Percentiles rank a stretch among this genome's conserved stretches.
Conservation (phyloP, 768 basidiomycete genomes). For the Hygrocybe punicea region DNA sequence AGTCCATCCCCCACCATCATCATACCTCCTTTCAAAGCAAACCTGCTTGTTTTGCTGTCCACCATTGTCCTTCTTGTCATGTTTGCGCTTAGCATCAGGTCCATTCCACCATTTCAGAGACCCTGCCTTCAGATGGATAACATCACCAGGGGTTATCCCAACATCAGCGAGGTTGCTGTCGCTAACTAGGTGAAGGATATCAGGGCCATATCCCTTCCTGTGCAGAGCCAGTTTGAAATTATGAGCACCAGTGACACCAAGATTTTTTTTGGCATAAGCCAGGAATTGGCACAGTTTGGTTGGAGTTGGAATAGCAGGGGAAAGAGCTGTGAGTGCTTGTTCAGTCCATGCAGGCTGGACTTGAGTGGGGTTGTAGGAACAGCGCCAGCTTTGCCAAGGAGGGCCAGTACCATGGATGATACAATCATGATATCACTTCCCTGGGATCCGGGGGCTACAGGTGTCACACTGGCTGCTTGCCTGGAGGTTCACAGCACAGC, state of each 20-base stretch:
- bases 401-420: neutral
- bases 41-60: too few relatives aligned
- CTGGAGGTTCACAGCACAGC: neutral
- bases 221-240: neutral
- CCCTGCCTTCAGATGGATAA: constrained; percentile 11
- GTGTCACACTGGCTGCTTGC: neutral
- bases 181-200: constrained; percentile 8
- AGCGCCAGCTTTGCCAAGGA: neutral
- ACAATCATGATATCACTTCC: neutral
- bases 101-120: constrained; percentile 10
- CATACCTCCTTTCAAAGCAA: too few relatives aligned
- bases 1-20: too few relatives aligned
- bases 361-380: neutral
- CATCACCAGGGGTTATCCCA: constrained; percentile 4
- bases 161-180: neutral
- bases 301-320: constrained; percentile 6
- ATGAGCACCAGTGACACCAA: constrained; percentile 1
- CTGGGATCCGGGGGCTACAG: too few relatives aligned
- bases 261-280: neutral
- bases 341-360: neutral
- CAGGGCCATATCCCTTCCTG: constrained; percentile 7
- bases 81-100: constrained; percentile 9
- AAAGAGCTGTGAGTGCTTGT: neutral
- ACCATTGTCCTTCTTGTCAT: too few relatives aligned
- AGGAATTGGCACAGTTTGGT: constrained; percentile 8